These are phyloP conservation scores for Cladosporium sp. DNA, from an alignment of 2,329 filamentous ascomycete species.

Conservation along the genomic window DNA sequence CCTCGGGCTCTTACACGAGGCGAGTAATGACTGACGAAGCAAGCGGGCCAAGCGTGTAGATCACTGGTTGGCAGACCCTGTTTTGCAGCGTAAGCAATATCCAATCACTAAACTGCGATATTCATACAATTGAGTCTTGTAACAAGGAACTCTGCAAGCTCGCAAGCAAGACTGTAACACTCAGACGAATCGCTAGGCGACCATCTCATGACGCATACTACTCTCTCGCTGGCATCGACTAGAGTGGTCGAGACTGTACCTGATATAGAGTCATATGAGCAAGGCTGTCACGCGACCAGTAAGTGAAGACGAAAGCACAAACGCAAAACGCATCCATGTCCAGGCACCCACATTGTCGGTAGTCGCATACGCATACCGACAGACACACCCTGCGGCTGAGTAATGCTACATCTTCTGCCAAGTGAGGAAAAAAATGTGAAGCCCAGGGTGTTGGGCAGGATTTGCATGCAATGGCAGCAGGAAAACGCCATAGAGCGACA, in stretches of 20 bases:
- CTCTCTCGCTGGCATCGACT: background rate
- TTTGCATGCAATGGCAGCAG: conserved; percentile 5
- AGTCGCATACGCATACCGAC: background rate
- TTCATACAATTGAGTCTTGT: background rate
- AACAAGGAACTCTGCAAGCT: background rate
- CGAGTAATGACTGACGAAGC: background rate
- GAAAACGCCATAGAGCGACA: background rate
- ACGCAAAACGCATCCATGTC: background rate
- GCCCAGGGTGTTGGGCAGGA: conserved; percentile 8
- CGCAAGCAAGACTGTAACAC: background rate
- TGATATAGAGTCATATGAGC: conserved; percentile 11
- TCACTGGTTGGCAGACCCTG: background rate
- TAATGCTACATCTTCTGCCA: background rate
- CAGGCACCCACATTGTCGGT: conserved; percentile 8
- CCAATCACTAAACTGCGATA: background rate
- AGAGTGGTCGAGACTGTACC: conserved; percentile 3
- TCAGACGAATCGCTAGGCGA: background rate
- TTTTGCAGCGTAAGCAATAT: background rate
- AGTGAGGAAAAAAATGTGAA: conserved; percentile 1
- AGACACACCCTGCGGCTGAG: background rate
- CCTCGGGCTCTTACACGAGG: background rate
- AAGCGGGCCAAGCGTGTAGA: background rate
- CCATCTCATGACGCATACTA: background rate
- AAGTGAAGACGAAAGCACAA: background rate
- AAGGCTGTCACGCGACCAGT: conserved; percentile 7